These are phyloP conservation scores for Ceratocystis alfenasii DNA, from an alignment of 2,329 filamentous ascomycete species.

Conservation along the genomic window DNA sequence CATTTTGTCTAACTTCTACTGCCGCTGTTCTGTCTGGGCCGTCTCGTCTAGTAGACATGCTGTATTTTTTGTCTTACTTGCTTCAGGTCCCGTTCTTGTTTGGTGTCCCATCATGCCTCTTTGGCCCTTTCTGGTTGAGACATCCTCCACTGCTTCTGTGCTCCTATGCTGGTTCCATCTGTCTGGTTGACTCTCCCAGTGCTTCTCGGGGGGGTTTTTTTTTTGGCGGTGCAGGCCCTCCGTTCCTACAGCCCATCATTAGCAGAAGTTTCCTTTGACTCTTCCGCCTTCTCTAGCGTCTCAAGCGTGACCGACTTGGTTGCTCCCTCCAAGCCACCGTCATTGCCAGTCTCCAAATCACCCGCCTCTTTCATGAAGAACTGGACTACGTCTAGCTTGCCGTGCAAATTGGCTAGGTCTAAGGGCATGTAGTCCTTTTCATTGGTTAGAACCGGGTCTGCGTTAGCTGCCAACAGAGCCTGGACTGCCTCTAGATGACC, in stretches of 20 bases:
- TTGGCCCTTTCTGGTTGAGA: conserved; percentile 1
- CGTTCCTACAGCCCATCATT: background rate
- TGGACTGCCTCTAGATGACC: conserved; percentile 75
- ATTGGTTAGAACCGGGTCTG: conserved; percentile 67
- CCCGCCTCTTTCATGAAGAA: conserved; percentile 43
- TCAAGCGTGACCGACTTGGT: conserved; percentile 25
- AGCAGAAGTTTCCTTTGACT: conserved; percentile 10
- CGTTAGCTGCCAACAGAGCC: conserved; percentile 57
- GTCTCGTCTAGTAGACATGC: conserved; percentile 2
- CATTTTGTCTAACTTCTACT: conserved; percentile 10
- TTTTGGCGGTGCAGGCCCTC: background rate
- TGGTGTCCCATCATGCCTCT: background rate
- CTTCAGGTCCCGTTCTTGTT: background rate
- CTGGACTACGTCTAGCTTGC: conserved; percentile 53
- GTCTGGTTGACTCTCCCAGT: background rate
- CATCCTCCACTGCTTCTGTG: conserved; percentile 5
- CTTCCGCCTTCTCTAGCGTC: conserved; percentile 20
- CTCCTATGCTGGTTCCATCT: background rate
- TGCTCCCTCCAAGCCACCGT: conserved; percentile 25
- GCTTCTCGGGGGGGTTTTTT: no score
- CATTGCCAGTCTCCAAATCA: conserved; percentile 37
- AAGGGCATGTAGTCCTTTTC: conserved; percentile 71
- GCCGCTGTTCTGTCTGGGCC: background rate
- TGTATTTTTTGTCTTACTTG: conserved; percentile 2
- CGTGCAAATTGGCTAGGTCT: conserved; percentile 59